These are phyloP conservation scores for Paraphaeosphaeria minitans DNA, from an alignment of 2,329 filamentous ascomycete species.

Conservation along the genomic window DNA sequence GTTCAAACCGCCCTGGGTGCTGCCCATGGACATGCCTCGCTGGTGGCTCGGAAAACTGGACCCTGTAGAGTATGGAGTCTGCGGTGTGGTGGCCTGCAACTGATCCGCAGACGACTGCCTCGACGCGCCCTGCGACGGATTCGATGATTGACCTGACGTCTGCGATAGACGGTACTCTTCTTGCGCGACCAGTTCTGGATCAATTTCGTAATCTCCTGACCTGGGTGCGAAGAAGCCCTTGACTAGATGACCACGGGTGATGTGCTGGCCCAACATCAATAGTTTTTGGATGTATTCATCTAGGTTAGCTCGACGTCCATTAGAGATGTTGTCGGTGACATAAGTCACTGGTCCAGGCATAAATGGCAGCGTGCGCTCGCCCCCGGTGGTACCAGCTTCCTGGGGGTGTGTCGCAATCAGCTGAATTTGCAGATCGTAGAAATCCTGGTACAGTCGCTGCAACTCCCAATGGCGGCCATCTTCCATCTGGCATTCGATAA, in stretches of 20 bases:
- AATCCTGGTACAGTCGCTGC: slow-evolving; percentile 95
- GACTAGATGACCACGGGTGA: slow-evolving; percentile 81
- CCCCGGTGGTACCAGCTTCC: slow-evolving; percentile 85
- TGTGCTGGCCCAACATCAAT: slow-evolving; percentile 80
- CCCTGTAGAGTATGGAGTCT: slow-evolving; percentile 42
- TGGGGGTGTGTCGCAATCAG: slow-evolving; percentile 89
- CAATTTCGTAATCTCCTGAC: slow-evolving; percentile 91
- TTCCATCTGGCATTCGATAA: slow-evolving; percentile 88
- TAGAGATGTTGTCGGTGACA: slow-evolving; percentile 96
- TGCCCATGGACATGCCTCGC: slow-evolving; percentile 45
- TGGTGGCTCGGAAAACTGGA: slow-evolving; percentile 50
- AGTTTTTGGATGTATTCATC: slow-evolving; percentile 96
- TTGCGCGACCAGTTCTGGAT: slow-evolving; percentile 64
- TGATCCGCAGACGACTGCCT: slow-evolving; percentile 48
- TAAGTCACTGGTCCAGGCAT: slow-evolving; percentile 98
- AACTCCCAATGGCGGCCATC: slow-evolving; percentile 93
- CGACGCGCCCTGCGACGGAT: slow-evolving; percentile 44
- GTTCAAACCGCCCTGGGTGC: slow-evolving; percentile 35
- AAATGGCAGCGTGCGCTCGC: slow-evolving; percentile 83
- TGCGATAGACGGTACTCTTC: slow-evolving; percentile 78
- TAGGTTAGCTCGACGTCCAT: slow-evolving; percentile 87
- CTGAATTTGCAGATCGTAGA: slow-evolving; percentile 98
- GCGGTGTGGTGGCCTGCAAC: slow-evolving; percentile 43
- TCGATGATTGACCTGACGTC: slow-evolving; percentile 49
- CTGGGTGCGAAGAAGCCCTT: slow-evolving; percentile 89